Evolutionary conservation across 73 alveolate genomes (phyloP).

Genomic region (Breviolum minutum): DNA sequence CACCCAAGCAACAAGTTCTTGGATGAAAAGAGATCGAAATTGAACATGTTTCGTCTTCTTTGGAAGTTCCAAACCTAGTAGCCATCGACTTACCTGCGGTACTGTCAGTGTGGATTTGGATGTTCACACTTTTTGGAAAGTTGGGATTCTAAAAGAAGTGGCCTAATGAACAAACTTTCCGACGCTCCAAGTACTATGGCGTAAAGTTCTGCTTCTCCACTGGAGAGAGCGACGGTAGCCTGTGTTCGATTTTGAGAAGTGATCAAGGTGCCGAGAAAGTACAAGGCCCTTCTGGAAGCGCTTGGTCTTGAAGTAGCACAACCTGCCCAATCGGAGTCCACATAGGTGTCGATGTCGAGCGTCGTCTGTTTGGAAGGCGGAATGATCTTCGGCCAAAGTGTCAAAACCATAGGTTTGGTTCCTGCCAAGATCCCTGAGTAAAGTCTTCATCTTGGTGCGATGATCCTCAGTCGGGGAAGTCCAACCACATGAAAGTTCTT

Average conservation of each 20-base stretch:
- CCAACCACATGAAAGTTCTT: neutral
- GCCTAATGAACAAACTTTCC: neutral
- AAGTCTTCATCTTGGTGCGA: neutral
- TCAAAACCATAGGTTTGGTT: neutral
- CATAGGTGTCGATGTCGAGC: neutral
- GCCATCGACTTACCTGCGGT: constrained; percentile 17
- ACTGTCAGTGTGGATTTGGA: neutral
- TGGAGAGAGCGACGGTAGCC: neutral
- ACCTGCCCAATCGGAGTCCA: constrained; percentile 19
- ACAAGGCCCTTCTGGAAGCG: neutral
- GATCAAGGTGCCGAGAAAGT: neutral
- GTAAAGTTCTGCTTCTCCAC: constrained; percentile 30
- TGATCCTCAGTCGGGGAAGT: constrained; percentile 2
- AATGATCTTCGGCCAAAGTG: neutral
- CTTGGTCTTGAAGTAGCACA: neutral
- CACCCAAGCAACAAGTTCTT: neutral
- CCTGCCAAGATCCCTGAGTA: neutral
- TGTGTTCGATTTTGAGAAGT: neutral
- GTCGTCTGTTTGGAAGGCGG: neutral
- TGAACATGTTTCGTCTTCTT: neutral
- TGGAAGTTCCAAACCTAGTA: constrained; percentile 4
- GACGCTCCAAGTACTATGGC: neutral
- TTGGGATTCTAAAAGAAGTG: neutral
- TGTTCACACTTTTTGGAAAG: neutral
- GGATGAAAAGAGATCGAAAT: constrained; percentile 5